These are phyloP conservation scores for Pseudogymnoascus sp. DNA, from an alignment of 2,329 filamentous ascomycete species.

Conservation along the genomic window DNA sequence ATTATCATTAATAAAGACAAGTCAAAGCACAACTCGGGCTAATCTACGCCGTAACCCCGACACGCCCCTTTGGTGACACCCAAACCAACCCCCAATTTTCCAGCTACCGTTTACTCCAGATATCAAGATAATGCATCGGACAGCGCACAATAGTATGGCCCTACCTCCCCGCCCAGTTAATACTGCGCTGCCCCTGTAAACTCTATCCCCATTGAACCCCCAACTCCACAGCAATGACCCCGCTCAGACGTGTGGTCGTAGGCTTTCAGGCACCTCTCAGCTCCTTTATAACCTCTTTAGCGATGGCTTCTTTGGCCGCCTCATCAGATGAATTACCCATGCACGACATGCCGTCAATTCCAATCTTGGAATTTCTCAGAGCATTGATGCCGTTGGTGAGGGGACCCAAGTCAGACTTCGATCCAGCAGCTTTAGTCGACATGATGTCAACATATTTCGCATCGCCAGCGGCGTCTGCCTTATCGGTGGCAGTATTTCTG, in stretches of 20 bases:
- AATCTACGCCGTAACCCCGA: conserved; percentile 1
- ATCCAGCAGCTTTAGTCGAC: neutral
- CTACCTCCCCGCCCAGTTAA: neutral
- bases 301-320: neutral
- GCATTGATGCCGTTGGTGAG: conserved; percentile 4
- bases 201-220: neutral
- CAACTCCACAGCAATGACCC: neutral
- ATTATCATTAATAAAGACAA: neutral
- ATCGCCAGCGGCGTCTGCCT: conserved; percentile 26
- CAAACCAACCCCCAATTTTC: neutral
- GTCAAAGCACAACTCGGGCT: neutral
- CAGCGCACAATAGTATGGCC: neutral
- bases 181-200: neutral
- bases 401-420: neutral
- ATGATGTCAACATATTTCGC: conserved; percentile 25
- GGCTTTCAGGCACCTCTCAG: neutral
- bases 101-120: neutral
- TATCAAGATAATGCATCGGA: neutral
- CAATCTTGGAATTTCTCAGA: conserved; percentile 1
- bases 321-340: neutral
- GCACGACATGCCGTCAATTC: neutral
- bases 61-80: conserved; percentile 1
- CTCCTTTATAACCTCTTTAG: conserved; percentile 1
- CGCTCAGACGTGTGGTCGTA: neutral
- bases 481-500: conserved; percentile 22